phyloP scores from a whole-genome alignment of 805 yeast species.

The Sungouiozyma intestinalis region DNA sequence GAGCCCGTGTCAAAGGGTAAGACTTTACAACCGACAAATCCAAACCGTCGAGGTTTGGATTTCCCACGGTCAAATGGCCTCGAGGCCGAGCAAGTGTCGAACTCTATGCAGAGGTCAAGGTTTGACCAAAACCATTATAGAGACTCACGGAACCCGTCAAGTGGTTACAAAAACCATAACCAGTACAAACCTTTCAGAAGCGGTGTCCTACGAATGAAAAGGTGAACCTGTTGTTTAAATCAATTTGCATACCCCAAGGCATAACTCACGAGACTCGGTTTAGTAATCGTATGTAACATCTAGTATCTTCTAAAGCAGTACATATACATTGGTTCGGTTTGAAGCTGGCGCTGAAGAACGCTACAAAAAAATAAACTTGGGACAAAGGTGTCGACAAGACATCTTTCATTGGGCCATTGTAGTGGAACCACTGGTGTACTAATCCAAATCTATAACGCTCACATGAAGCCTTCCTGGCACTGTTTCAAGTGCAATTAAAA shows the following conservation, averaged over 20 bases:
- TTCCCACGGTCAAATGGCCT: slow-evolving; percentile 16
- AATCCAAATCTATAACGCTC: too few species aligned
- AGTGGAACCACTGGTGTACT: too few species aligned
- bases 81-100: slow-evolving; percentile 2
- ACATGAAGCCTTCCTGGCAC: too few species aligned
- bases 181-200: slow-evolving; percentile 19
- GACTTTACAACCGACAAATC: slow-evolving; percentile 7
- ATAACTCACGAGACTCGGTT: not conserved
- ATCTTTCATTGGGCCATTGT: too few species aligned
- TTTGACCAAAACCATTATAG: slow-evolving; percentile 8
- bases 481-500: too few species aligned
- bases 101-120: slow-evolving; percentile 14
- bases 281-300: slow-evolving; percentile 1
- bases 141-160: not conserved
- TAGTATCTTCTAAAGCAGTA: too few species aligned
- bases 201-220: slow-evolving; percentile 9
- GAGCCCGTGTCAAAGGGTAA: slow-evolving; percentile 7
- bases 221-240: not conserved
- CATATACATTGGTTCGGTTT: not conserved
- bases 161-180: slow-evolving; percentile 10
- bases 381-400: too few species aligned
- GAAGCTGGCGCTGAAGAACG: not conserved
- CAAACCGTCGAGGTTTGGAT: slow-evolving; percentile 18
- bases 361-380: too few species aligned
- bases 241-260: too few species aligned